Evolutionary conservation across 2,329 filamentous ascomycete genomes (phyloP), one percentile per base, ranked within the genome.

Genomic region (Zymoseptoria brevis): DNA sequence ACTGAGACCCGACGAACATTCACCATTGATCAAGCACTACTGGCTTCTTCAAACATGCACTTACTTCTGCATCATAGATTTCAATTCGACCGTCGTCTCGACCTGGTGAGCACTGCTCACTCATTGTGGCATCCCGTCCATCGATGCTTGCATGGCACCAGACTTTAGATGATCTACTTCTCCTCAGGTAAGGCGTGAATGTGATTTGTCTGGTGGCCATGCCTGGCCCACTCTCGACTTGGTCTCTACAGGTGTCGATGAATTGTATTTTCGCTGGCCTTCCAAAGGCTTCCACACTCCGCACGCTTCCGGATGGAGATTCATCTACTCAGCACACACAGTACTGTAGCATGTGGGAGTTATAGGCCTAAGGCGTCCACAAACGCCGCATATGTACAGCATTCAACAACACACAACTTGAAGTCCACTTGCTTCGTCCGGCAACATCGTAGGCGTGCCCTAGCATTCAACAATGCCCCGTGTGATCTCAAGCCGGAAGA

Each of bases 1-100:
- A 69, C 71, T 73, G 71, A 73, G 64, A 61, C 30, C 19, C 51
- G 54, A 22, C 19, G 11, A 29, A 48, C 26, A 21, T 48, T 11
- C 41, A 41, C 22, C 56, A 51, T 50, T 53, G 35, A 35, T 35
- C 56, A 54, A 45, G 13, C 35, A 29, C n/a, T 19, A 53, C 22
- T 53, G 22, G 11, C 21, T 55, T 55, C 11, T 19, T 24, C 8
- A 41, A 16, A 45, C 13, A 45, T 16, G 35, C 35, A 16, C 35
- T 45, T 45, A 45, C 35, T 45, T 16, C 7, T 45, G 35, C 35
- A 45, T 45, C 35, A 45, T 16, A 45, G 35, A 7, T 11, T 16
- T 7, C 11, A 3, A 16, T 16, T 57, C n/a, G n/a, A n/a, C n/a
- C n/a, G 57, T 59, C 19, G 6, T 21, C 26, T 9, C 52, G 30